Base-by-base conservation (phyloP, 1,284 basidiomycete genomes). In the Ustilago hordei region DNA sequence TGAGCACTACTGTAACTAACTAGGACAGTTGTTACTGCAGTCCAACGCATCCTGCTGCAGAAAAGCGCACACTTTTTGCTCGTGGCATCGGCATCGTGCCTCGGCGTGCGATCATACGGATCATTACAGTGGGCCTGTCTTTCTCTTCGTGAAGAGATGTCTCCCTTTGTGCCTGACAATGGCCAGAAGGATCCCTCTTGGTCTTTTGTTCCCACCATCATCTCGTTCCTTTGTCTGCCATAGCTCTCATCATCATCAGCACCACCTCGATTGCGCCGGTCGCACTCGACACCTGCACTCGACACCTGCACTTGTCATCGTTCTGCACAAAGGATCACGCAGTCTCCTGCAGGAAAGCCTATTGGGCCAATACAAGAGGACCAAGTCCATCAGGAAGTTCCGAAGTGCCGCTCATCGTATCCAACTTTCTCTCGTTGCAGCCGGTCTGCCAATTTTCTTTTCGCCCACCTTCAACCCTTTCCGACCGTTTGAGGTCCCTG, bases 151-250 rank as follows among this genome's bases (percentile, higher is more conserved):
- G 23, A 19, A 15, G 36, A 38, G 36, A 38, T 28, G 5, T 32
- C 34, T n/a, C 19, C 19, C 53, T 7, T 32, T 17, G 52, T 15
- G 31, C 34, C 17, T 35, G 52, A 35, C 41, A 31, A 31, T 48
- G 47, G 13, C n/a, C n/a, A 13, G 28, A 17, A 15, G 28, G 39
- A 15, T 15, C 39, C 13, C 35, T 38, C 34, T 12, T 38, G 35
- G n/a, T 55, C 53, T 19, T 38, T 36, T 12, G 56, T 47, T 54
- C 56, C 41, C 64, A 67, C 55, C 58, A 38, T n/a, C 53, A 39
- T 32, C 56, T 52, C 28, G 13, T 55, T 50, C 64, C 52, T 69
- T 63, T 53, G 32, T 59, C 23, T 48, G 43, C 31, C 50, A n/a
- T 17, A 28, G 28, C 15, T 41, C 36, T 31, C 52, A 31, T 28